Evolutionary conservation across 2,329 filamentous ascomycete species (phyloP), one percentile per base, ranked within the genome.

Genomic region (Plenodomus lindquistii): DNA sequence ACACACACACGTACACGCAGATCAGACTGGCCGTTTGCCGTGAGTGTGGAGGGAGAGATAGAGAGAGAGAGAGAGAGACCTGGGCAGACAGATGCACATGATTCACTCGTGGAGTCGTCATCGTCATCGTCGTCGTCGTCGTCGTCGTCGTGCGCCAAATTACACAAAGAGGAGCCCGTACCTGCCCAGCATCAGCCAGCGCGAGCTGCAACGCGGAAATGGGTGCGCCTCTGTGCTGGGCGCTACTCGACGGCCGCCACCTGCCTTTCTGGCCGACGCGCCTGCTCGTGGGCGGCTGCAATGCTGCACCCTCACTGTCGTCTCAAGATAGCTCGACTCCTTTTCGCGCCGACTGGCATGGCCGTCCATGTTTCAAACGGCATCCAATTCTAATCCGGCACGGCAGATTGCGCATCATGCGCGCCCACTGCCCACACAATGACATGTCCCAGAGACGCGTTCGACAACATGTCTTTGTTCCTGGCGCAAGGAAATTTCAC

Each of bases 381-480:
- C 56, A 31, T 31, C 27, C 22, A 5, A 47, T 44, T 52, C 44
- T n/a, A 51, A 51, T 53, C 59, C 55, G 48, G 55, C 52, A 49
- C 55, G 57, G 59, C 56, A 67, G 60, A 67, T 65, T 64, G 59
- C 60, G 43, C 44, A 56, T 62, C 57, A 60, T 63, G 60, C 60
- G 46, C 57, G 48, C 52, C 49, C 48, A 46, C 29, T n/a, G n/a
- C n/a, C n/a, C n/a, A n/a, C n/a, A n/a, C n/a, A n/a, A n/a, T n/a
- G n/a, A n/a, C n/a, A n/a, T n/a, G n/a, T n/a, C n/a, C n/a, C n/a
- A n/a, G n/a, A 18, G 34, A 36, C 34, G 34, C 34, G 34, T 36
- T 36, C 15, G 34, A n/a, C 34, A 36, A 35, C 44, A 41, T 16
- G n/a, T 21, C 15, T 3, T 36, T 5, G 13, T 6, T 17, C 31